Evolutionary conservation across 2,329 filamentous ascomycete genomes (phyloP).

Genomic region (Capronia epimyces): DNA sequence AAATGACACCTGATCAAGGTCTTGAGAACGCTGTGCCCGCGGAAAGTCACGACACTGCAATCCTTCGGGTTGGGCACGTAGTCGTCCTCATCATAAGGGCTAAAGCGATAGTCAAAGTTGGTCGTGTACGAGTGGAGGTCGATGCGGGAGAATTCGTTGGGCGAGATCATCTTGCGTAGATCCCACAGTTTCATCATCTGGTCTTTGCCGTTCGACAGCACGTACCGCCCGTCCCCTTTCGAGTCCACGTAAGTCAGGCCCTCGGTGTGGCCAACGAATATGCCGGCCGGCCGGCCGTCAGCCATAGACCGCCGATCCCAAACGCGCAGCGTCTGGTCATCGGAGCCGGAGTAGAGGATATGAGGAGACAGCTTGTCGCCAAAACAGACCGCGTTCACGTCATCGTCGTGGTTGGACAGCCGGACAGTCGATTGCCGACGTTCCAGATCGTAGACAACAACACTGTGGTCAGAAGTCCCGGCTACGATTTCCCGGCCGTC

Average conservation of each 20-base stretch:
- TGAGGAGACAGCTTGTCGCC: constrained; percentile 84
- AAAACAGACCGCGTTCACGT: constrained; percentile 96
- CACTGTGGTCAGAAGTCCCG: constrained; percentile 70
- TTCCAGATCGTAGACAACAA: constrained; percentile 91
- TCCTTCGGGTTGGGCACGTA: constrained; percentile 69
- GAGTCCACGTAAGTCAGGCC: constrained; percentile 65
- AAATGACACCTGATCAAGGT: constrained; percentile 95
- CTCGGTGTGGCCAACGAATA: constrained; percentile 61
- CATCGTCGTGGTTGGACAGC: constrained; percentile 71
- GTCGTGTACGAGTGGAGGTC: constrained; percentile 51
- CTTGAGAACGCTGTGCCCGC: constrained; percentile 79
- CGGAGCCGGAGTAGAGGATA: constrained; percentile 91
- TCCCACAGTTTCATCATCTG: constrained; percentile 99
- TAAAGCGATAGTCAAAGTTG: constrained; percentile 59
- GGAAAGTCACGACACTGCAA: constrained; percentile 88
- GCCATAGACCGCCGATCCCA: constrained; percentile 79
- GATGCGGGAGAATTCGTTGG: constrained; percentile 49
- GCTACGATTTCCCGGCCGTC: constrained; percentile 88
- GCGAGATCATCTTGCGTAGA: constrained; percentile 77
- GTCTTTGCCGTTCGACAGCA: constrained; percentile 91
- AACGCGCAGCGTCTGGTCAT: constrained; percentile 89
- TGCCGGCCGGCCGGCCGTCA: constrained; percentile 57
- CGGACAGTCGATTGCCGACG: constrained; percentile 67
- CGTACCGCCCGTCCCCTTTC: constrained; percentile 83
- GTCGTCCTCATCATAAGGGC: constrained; percentile 45